Evolutionary conservation across 495 filamentous ascomycete species (phyloP), one percentile per base, ranked within the genome.

Genomic region (Lasiosphaeria ovina): DNA sequence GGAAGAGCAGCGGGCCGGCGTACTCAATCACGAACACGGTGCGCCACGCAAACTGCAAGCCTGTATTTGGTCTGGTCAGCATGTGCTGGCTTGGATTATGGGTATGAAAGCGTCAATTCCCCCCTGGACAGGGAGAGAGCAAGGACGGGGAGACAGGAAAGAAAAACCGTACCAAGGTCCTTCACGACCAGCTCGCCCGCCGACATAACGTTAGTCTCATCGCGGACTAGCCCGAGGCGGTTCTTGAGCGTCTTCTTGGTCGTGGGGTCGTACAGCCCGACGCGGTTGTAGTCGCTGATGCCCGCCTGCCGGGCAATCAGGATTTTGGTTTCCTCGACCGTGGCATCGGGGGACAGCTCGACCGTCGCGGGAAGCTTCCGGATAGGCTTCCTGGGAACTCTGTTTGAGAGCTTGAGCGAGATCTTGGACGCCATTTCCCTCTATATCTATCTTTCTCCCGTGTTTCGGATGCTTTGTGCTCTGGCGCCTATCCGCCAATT

Each of bases 11-110:
- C n/a, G 94, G 94, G 7, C 94, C 94, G 58, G 92, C 77, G 75
- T 98, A 98, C 79, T 98, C 94, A 73, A 97, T 85, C 59, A 96
- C 75, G 78, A 92, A 98, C 68, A 97, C 95, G 55, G 91, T 93
- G 60, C 87, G 88, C 94, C 94, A 98, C 53, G 84, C 85, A 59
- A 97, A 89, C 74, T 98, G 94, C 35, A 88, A 88, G 51, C 94
- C 93, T 97, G 54, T 48, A 36, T 47, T 49, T 6, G 44, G 44
- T 24, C 24, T 24, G 24, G 24, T 24, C 2, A 24, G 24, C 24
- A 24, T 24, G 24, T 24, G 24, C 24, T 24, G 24, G 24, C 24
- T 24, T 24, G 24, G 24, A 24, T 24, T 24, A 24, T 24, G 24
- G 24, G 24, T 24, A 24, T 24, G 24, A 24, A 47, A 34, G 31